Percentiles rank a stretch among this genome's conserved stretches.
Evolutionary conservation across 2,329 filamentous ascomycete genomes (phyloP).

Genomic region (Talaromyces islandicus): DNA sequence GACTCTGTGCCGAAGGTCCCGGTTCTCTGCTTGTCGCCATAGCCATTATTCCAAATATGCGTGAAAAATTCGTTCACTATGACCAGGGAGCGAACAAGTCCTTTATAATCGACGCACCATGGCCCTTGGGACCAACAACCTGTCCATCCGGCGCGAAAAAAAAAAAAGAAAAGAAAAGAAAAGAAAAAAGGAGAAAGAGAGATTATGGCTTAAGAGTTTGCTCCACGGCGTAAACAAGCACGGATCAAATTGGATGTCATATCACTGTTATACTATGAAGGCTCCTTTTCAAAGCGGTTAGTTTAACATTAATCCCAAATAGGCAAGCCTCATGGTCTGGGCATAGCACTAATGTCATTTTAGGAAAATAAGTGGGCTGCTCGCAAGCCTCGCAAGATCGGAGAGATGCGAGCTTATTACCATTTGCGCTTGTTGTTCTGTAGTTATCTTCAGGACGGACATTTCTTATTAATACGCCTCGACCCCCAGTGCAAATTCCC

Average conservation of each 20-base stretch:
- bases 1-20: background rate
- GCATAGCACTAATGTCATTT: background rate
- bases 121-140: background rate
- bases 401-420: background rate
- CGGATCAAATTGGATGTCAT: too few species aligned
- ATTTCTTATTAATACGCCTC: background rate
- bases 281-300: background rate
- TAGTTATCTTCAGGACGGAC: background rate
- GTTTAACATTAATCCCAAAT: background rate
- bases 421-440: background rate
- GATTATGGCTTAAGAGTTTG: too few species aligned
- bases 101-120: background rate
- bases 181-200: too few species aligned
- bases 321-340: background rate
- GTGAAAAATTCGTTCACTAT: background rate
- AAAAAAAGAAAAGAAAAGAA: too few species aligned
- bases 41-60: background rate
- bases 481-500: too few species aligned
- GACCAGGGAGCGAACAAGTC: background rate
- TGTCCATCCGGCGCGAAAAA: too few species aligned
- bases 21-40: background rate
- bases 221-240: too few species aligned
- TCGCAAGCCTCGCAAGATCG: conserved; percentile 12
- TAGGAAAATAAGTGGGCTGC: background rate
- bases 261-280: background rate